Percentiles rank a stretch among this genome's conserved stretches.
phyloP scores from a whole-genome alignment of 1,284 basidiomycete species.

The Apiotrichum laibachii region DNA sequence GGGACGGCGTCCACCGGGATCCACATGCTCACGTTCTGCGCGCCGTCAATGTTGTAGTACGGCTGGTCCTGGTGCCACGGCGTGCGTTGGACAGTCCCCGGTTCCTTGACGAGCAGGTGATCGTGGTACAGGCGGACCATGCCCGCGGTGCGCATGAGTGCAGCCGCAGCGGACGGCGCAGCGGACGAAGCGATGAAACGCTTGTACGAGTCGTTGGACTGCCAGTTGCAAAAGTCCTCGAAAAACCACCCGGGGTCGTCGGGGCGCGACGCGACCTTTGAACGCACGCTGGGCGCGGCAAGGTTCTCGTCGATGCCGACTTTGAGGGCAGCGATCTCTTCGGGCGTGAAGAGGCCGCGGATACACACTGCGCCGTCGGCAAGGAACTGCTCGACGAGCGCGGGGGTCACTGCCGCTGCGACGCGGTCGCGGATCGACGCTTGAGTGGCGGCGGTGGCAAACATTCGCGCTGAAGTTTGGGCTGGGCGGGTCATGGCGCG shows the following conservation, averaged over 20 bases:
- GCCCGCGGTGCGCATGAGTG: slow-evolving; percentile 7
- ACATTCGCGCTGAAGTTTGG: not conserved
- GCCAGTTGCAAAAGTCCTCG: slow-evolving; percentile 25
- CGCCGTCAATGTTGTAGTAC: slow-evolving; percentile 20
- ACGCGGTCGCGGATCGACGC: slow-evolving; percentile 10
- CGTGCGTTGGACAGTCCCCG: slow-evolving; percentile 17
- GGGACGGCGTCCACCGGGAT: slow-evolving; percentile 21
- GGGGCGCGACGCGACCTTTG: slow-evolving; percentile 14
- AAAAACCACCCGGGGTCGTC: slow-evolving; percentile 23
- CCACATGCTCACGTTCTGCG: slow-evolving; percentile 18
- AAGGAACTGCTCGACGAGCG: slow-evolving; percentile 6
- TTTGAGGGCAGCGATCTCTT: slow-evolving; percentile 10
- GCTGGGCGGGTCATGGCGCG: not conserved
- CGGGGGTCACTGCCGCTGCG: slow-evolving; percentile 12
- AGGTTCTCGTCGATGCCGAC: slow-evolving; percentile 17
- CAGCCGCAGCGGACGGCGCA: slow-evolving; percentile 11
- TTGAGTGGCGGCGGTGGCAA: not conserved
- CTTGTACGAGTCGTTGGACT: slow-evolving; percentile 5
- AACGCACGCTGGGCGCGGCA: not conserved
- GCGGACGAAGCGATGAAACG: slow-evolving; percentile 14
- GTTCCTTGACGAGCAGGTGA: slow-evolving; percentile 21
- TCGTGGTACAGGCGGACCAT: slow-evolving; percentile 19
- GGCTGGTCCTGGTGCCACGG: slow-evolving; percentile 26
- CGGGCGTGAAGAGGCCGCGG: slow-evolving; percentile 14
- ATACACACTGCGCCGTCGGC: slow-evolving; percentile 16